These are phyloP conservation scores for Ceratobasidium sp. DNA, from an alignment of 1,284 basidiomycete species.

Conservation along the genomic window DNA sequence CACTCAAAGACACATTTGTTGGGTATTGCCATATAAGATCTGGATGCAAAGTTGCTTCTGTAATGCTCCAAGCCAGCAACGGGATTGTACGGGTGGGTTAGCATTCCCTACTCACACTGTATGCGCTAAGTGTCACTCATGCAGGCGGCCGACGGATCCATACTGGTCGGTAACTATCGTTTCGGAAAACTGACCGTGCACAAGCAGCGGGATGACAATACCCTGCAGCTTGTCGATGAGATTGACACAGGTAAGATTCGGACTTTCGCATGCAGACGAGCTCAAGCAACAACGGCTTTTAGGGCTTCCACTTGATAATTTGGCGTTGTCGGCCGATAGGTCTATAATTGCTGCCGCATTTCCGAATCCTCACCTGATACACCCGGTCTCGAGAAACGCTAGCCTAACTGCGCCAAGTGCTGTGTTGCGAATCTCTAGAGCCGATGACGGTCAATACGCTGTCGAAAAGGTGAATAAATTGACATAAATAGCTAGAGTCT, in stretches of 20 bases:
- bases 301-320: slow-evolving; percentile 32
- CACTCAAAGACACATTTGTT: slow-evolving; percentile 53
- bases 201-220: slow-evolving; percentile 64
- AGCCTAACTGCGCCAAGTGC: slow-evolving; percentile 53
- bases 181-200: slow-evolving; percentile 59
- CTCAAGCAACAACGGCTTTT: not conserved
- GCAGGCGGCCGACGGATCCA: slow-evolving; percentile 56
- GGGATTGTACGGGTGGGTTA: slow-evolving; percentile 58
- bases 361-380: slow-evolving; percentile 11
- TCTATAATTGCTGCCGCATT: slow-evolving; percentile 28
- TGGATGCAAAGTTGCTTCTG: slow-evolving; percentile 65
- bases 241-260: slow-evolving; percentile 55
- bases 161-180: slow-evolving; percentile 60
- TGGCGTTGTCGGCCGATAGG: slow-evolving; percentile 26
- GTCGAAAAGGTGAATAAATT: slow-evolving; percentile 59
- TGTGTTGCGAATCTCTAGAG: slow-evolving; percentile 62
- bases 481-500: not conserved
- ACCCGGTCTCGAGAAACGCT: slow-evolving; percentile 21
- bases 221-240: slow-evolving; percentile 58
- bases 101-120: too few species aligned
- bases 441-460: slow-evolving; percentile 57
- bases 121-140: not conserved
- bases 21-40: slow-evolving; percentile 64
- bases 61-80: slow-evolving; percentile 58
- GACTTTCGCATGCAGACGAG: not conserved